A percentile compares a stretch with the other conserved stretches of the same genome.
Evolutionary conservation across 1,284 basidiomycete genomes (phyloP).

Genomic region (Ustilago curta): DNA sequence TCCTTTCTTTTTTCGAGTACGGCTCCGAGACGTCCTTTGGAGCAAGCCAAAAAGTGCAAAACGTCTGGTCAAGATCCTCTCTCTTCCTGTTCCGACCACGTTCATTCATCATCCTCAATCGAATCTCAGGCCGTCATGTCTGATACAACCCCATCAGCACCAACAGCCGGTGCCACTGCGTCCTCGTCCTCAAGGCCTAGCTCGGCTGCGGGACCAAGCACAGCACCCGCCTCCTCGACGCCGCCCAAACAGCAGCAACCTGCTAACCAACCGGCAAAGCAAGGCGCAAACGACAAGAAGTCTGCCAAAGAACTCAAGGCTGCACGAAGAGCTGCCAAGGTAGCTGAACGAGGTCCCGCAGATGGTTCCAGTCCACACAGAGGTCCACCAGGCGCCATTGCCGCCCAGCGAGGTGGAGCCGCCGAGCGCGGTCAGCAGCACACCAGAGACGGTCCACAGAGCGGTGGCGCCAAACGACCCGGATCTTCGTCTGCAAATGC

Average conservation of each 20-base stretch:
- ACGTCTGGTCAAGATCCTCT: not conserved
- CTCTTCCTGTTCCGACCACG: not conserved
- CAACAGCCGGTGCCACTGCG: slow-evolving; percentile 5
- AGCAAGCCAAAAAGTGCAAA: not conserved
- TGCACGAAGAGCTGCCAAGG: slow-evolving; percentile 58
- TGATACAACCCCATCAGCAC: slow-evolving; percentile 2
- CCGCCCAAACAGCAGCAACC: slow-evolving; percentile 2
- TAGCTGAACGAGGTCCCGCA: slow-evolving; percentile 33
- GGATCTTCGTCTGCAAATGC: slow-evolving; percentile 30
- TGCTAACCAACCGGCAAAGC: slow-evolving; percentile 24
- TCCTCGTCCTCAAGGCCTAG: slow-evolving; percentile 12
- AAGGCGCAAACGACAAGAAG: slow-evolving; percentile 40
- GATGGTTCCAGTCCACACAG: slow-evolving; percentile 3
- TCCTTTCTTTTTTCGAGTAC: not conserved
- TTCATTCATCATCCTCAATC: not conserved
- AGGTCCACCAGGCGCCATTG: slow-evolving; percentile 1
- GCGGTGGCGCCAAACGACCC: slow-evolving; percentile 26
- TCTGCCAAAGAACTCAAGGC: slow-evolving; percentile 64
- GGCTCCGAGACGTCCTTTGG: not conserved
- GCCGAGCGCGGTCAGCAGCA: slow-evolving; percentile 24
- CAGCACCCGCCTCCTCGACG: not conserved
- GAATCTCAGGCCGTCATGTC: slow-evolving; percentile 11
- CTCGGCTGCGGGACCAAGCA: slow-evolving; percentile 28
- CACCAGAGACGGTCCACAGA: slow-evolving; percentile 15
- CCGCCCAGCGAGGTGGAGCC: slow-evolving; percentile 19